Base-by-base conservation (phyloP, 257 asterid species). In the Apocynum venetum region DNA sequence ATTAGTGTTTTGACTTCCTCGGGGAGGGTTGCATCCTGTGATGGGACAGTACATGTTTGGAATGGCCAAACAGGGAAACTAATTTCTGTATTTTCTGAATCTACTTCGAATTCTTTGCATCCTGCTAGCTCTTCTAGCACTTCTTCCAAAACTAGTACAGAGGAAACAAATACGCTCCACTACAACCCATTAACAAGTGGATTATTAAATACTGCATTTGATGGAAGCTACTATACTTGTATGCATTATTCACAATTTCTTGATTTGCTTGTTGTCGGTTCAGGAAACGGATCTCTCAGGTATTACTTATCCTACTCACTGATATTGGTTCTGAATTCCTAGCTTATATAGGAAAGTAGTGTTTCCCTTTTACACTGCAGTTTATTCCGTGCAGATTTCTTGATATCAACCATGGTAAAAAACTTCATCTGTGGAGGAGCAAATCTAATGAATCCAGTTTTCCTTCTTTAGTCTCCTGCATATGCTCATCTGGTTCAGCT, bases 281-380 rank as follows among this genome's bases (percentile, higher is more conserved):
- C 98, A 75, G 98, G 99, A 79, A 96, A 89, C 82, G 99, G 98
- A 72, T 87, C 97, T 84, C 88, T 96, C 80, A 91, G 99, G 99
- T 93, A 81, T 84, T 53, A 72, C 72, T 63, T 59, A 73, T 77
- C 80, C 80, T 59, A 57, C n/a, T 43, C 19, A 43, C 68, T 9
- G 52, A 76, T 17, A 57, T 36, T 20, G 60, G 35, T 49, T 38
- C 69, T 52, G 48, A 4, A 38, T 36, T 47, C 38, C 40, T 3
- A 19, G 55, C 52, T 38, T 35, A 20, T 69, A 25, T 11, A 60
- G 77, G 43, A 41, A 10, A 38, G n/a, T 20, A 40, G 3, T 52
- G 19, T 15, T 35, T 60, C 31, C 36, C 41, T 44, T 41, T 59
- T 38, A 74, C 57, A 59, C 65, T 41, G 55, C 73, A 17, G 59